phyloP scores from a whole-genome alignment of 345 rosid species.

The Brassica incana region DNA sequence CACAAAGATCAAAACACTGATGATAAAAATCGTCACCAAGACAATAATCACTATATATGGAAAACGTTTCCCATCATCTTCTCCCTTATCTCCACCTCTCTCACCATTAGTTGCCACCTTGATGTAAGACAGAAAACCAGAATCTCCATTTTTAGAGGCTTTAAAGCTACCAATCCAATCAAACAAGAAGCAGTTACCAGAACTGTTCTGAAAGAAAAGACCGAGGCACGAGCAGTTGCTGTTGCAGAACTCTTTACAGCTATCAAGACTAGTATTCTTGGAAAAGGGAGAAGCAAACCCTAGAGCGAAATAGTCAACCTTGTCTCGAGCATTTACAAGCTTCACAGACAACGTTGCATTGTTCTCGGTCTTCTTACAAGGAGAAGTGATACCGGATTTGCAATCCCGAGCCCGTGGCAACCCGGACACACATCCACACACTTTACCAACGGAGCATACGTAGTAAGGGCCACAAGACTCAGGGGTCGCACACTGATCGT shows the following conservation, averaged over 20 bases:
- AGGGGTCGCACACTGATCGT: slow-evolving; percentile 63
- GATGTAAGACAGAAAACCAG: slow-evolving; percentile 56
- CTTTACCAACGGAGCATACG: slow-evolving; percentile 53
- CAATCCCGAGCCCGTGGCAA: slow-evolving; percentile 47
- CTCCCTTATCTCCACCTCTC: slow-evolving; percentile 29
- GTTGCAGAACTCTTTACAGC: slow-evolving; percentile 67
- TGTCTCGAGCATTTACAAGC: slow-evolving; percentile 58
- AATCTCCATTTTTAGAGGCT: slow-evolving; percentile 32
- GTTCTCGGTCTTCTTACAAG: slow-evolving; percentile 46
- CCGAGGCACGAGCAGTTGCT: slow-evolving; percentile 78
- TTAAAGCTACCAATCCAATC: slow-evolving; percentile 68
- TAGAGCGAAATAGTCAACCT: slow-evolving; percentile 66
- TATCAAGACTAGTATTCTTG: slow-evolving; percentile 49
- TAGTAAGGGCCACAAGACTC: slow-evolving; percentile 63
- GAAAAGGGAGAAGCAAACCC: slow-evolving; percentile 54
- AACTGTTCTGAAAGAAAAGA: slow-evolving; percentile 63
- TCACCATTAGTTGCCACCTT: slow-evolving; percentile 48
- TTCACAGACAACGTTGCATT: slow-evolving; percentile 37
- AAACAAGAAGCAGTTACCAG: slow-evolving; percentile 75
- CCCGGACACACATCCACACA: slow-evolving; percentile 63
- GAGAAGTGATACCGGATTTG: slow-evolving; percentile 51
- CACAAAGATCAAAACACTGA: slow-evolving; percentile 49
- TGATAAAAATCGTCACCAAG: slow-evolving; percentile 50
- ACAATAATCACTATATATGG: slow-evolving; percentile 57
- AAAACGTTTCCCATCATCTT: slow-evolving; percentile 44